phyloP scores from a whole-genome alignment of 2,329 filamentous ascomycete genomes.

The Exophiala alcalophila region DNA sequence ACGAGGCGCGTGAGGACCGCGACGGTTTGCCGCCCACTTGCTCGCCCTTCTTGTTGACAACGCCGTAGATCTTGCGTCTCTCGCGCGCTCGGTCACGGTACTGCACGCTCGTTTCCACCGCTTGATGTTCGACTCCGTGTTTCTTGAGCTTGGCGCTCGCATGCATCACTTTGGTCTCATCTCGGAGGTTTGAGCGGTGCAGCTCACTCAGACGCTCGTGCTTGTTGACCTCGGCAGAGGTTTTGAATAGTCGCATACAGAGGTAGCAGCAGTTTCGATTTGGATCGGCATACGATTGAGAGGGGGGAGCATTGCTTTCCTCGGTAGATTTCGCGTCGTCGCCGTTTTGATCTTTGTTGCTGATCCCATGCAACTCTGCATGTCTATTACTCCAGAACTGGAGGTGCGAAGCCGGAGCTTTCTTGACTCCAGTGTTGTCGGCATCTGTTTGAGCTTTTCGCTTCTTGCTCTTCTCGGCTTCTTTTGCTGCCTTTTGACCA shows the following conservation, averaged over 20 bases:
- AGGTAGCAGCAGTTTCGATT: conserved; percentile 59
- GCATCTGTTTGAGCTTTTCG: conserved; percentile 43
- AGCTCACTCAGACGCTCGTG: conserved; percentile 60
- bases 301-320: conserved; percentile 38
- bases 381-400: conserved; percentile 71
- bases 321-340: conserved; percentile 35
- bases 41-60: conserved; percentile 33
- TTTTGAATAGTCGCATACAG: conserved; percentile 59
- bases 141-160: conserved; percentile 44
- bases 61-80: conserved; percentile 45
- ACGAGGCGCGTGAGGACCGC: conserved; percentile 10
- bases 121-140: conserved; percentile 36
- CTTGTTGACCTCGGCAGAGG: conserved; percentile 53
- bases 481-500: conserved; percentile 32
- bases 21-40: conserved; percentile 18
- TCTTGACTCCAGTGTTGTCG: conserved; percentile 40
- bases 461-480: conserved; percentile 47
- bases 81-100: conserved; percentile 49
- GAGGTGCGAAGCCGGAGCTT: conserved; percentile 61
- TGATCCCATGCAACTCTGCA: conserved; percentile 61
- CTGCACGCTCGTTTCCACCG: conserved; percentile 29
- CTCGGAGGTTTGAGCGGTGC: conserved; percentile 55
- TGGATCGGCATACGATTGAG: conserved; percentile 60
- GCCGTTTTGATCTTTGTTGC: conserved; percentile 31
- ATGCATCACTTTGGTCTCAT: conserved; percentile 46